phyloP scores from a whole-genome alignment of 2,329 filamentous ascomycete genomes.

The Alternaria infectoria region DNA sequence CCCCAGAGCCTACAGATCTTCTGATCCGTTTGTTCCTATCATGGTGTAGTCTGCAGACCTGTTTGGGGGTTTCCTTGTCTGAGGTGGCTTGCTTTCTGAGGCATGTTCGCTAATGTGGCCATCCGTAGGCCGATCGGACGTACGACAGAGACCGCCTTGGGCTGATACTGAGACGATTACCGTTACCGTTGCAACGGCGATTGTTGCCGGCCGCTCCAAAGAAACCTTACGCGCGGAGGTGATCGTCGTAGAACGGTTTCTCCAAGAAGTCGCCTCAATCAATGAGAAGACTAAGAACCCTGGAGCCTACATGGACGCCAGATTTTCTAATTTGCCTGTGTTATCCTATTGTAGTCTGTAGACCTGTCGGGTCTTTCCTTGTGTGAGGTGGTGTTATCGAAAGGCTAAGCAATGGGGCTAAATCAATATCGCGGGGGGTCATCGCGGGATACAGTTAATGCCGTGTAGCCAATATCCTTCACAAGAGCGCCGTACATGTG shows the following conservation, averaged over 20 bases:
- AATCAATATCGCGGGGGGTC: not conserved
- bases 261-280: not conserved
- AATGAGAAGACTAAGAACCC: not conserved
- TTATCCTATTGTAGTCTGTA: not conserved
- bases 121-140: not conserved
- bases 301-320: not conserved
- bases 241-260: not conserved
- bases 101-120: not conserved
- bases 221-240: not conserved
- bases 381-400: not conserved
- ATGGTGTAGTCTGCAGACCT: not conserved
- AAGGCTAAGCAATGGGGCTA: not conserved
- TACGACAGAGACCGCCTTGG: not conserved
- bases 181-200: not conserved
- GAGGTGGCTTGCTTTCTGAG: not conserved
- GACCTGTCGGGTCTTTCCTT: not conserved
- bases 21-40: not conserved
- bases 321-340: not conserved
- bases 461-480: not conserved
- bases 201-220: not conserved
- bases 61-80: not conserved
- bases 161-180: not conserved
- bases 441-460: not conserved
- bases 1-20: not conserved
- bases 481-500: not conserved